Evolutionary conservation across 148 eudicot genomes (phyloP), one percentile per base, ranked within the genome.

Genomic region (Rhododendron griersonianum): DNA sequence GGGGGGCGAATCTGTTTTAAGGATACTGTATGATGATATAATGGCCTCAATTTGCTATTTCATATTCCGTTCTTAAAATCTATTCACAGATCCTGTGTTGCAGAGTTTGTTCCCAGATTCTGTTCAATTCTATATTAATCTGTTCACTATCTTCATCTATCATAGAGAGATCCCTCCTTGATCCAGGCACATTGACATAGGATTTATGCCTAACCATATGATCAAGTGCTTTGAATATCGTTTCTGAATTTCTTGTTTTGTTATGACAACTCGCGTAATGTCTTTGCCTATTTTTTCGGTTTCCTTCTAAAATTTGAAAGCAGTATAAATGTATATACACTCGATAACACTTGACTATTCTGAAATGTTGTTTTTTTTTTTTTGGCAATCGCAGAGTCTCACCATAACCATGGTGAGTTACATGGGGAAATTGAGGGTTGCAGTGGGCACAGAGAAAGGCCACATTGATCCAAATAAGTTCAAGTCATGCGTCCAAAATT

Each of bases 391-490:
- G 95, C 96, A 95, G 98, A 93, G 90, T 85, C 90, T 95, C n/a
- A 88, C 93, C 25, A 88, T 95, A 86, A 93, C 95, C 75, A 87
- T 92, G 91, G 44, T 89, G 19, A 92, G 93, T 87, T 92, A 92
- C 57, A 90, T 89, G 92, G 89, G 87, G 76, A 71, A 88, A 61
- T 45, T 92, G 81, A 92, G 90, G 81, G 77, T 92, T 61, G 92
- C 92, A 21, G 84, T 92, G 35, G 91, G 91, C 47, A 79, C 89
- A n/a, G 89, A 92, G 84, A 90, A 88, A 82, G 90, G 89, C 28
- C 53, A 82, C 28, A 85, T 92, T 2, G 89, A 92, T 75, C 50
- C 90, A 3, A n/a, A 61, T 19, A 89, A 88, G 78, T 90, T 61
- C 85, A 90, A 86, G 51, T 87, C 90, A 59, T 87, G 90, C 85